Evolutionary conservation across 2,329 filamentous ascomycete species (phyloP).

Genomic region (Colletotrichum sp.): DNA sequence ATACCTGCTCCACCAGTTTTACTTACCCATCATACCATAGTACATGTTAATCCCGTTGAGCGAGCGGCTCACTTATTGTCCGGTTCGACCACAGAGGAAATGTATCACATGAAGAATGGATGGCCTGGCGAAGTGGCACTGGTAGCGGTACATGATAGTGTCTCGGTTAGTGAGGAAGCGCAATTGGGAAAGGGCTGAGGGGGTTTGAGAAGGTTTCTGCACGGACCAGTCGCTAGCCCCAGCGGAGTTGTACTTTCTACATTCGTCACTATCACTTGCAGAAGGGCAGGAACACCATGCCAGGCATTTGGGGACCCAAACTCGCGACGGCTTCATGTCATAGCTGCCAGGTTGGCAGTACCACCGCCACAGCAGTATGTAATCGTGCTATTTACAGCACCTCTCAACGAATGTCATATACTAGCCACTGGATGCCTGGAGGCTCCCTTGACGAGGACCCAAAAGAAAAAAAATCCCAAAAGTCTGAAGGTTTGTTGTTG

Average conservation of each 20-base stretch:
- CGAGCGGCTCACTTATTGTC: neutral
- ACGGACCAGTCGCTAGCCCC: constrained; percentile 16
- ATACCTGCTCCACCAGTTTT: too few relatives aligned
- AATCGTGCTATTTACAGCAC: neutral
- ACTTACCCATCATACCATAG: too few relatives aligned
- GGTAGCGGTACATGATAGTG: neutral
- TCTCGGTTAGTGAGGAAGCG: constrained; percentile 11
- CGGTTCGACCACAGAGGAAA: neutral
- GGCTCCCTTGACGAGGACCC: neutral
- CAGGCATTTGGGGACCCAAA: neutral
- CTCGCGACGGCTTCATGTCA: neutral
- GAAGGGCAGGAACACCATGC: neutral
- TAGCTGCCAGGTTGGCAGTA: neutral
- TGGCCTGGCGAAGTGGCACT: neutral
- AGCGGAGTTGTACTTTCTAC: constrained; percentile 39
- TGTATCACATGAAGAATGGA: neutral
- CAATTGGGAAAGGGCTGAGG: constrained; percentile 39
- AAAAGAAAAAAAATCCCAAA: neutral
- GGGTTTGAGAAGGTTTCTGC: constrained; percentile 58
- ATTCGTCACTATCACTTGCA: constrained; percentile 13
- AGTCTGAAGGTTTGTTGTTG: neutral
- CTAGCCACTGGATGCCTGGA: neutral
- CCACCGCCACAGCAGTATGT: neutral
- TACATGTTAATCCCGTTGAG: neutral
- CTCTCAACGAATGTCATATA: neutral